Percentiles rank a stretch among this genome's conserved stretches.
Conservation (phyloP, 139 green algal genomes). For the Picochlorum sp. region DNA sequence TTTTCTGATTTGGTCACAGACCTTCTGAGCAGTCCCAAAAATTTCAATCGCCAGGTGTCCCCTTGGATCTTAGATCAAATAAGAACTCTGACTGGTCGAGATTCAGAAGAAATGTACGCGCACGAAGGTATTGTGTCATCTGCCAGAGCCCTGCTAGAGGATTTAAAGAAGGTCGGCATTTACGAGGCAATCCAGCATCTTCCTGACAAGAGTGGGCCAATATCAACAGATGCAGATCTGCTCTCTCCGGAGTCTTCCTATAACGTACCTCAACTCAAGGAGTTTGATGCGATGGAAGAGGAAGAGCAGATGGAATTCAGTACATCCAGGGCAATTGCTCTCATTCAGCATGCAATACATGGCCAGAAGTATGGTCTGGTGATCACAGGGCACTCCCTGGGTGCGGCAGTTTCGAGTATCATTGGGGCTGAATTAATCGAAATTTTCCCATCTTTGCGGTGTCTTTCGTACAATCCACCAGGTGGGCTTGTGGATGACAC, state of each 20-base stretch:
- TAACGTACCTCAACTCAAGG: neutral
- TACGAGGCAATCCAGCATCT: constrained; percentile 11
- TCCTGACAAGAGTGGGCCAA: neutral
- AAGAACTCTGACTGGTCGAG: neutral
- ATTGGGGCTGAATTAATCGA: constrained; percentile 43
- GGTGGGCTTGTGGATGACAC: constrained; percentile 32
- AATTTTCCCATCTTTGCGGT: constrained; percentile 36
- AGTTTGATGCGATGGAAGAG: neutral
- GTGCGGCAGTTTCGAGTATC: constrained; percentile 52
- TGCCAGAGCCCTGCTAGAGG: constrained; percentile 28
- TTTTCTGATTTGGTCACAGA: constrained; percentile 27
- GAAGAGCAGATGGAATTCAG: constrained; percentile 11
- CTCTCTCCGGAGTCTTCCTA: no score
- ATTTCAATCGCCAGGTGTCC: constrained; percentile 13
- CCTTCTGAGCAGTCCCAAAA: constrained; percentile 11
- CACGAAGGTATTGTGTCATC: constrained; percentile 36
- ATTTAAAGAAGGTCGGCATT: constrained; percentile 33
- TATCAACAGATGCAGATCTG: neutral
- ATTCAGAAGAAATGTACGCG: constrained; percentile 15
- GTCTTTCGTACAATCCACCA: constrained; percentile 47
- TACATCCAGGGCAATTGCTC: constrained; percentile 8
- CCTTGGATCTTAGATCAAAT: neutral
- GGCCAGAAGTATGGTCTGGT: constrained; percentile 43
- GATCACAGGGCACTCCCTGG: constrained; percentile 58
- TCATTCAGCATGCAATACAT: neutral